phyloP scores from a whole-genome alignment of 495 filamentous ascomycete genomes.

The Aspergillus cavernicola region DNA sequence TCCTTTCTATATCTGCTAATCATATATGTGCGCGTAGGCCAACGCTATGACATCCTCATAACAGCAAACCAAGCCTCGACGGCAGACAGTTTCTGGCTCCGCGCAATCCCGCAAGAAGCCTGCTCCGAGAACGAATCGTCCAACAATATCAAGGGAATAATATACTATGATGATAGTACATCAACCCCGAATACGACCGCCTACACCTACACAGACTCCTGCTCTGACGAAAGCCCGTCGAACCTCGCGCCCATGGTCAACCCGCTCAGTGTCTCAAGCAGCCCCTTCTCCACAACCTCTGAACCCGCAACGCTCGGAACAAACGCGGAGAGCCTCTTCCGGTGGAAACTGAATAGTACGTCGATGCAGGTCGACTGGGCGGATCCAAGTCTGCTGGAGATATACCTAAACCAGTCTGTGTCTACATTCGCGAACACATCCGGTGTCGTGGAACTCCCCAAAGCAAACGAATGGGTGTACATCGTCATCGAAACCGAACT shows the following conservation, averaged over 20 bases:
- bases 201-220: slow-evolving; percentile 28
- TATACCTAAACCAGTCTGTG: slow-evolving; percentile 13
- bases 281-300: not conserved
- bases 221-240: slow-evolving; percentile 32
- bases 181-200: slow-evolving; percentile 28
- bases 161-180: slow-evolving; percentile 49
- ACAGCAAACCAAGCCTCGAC: slow-evolving; percentile 46
- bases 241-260: slow-evolving; percentile 43
- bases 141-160: slow-evolving; percentile 53
- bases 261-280: slow-evolving; percentile 7
- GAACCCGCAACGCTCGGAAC: not conserved
- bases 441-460: slow-evolving; percentile 44
- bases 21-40: slow-evolving; percentile 32
- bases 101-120: slow-evolving; percentile 48
- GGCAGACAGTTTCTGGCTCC: slow-evolving; percentile 60
- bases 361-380: slow-evolving; percentile 27
- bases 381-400: slow-evolving; percentile 24
- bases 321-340: slow-evolving; percentile 15
- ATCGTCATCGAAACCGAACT: slow-evolving; percentile 49
- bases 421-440: slow-evolving; percentile 12
- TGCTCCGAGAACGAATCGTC: slow-evolving; percentile 41
- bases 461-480: slow-evolving; percentile 58
- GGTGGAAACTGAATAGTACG: slow-evolving; percentile 29
- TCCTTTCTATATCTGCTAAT: not conserved
- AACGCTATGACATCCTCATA: slow-evolving; percentile 68